Percentiles rank a stretch among this genome's conserved stretches.
Conservation (phyloP, 257 asterid genomes). For the Hygrophila difformis region DNA sequence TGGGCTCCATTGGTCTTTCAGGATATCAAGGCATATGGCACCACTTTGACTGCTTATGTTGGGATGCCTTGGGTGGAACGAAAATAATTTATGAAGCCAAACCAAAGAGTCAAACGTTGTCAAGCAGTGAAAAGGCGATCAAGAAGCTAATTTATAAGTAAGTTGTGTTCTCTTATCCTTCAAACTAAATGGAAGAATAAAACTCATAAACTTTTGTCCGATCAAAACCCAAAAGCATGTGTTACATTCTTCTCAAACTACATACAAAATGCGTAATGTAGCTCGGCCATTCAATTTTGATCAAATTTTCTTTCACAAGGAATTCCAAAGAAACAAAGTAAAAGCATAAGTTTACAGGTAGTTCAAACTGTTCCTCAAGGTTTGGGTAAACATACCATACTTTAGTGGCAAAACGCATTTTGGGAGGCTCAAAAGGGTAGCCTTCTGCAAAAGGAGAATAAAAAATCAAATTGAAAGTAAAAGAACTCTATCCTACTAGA, state of each 20-base stretch:
- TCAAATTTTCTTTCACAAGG: background rate
- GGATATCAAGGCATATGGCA: conserved; percentile 95
- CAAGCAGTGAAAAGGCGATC: background rate
- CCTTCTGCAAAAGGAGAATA: conserved; percentile 54
- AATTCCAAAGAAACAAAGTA: too few species aligned
- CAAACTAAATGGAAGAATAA: background rate
- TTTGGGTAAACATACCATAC: conserved; percentile 67
- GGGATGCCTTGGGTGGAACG: conserved; percentile 65
- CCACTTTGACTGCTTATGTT: conserved; percentile 99
- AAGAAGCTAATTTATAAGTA: background rate
- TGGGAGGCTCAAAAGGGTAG: conserved; percentile 96
- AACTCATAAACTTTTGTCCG: background rate
- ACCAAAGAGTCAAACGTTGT: background rate
- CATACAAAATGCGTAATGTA: background rate
- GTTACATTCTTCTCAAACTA: background rate
- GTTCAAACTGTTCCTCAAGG: background rate
- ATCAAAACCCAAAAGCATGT: background rate
- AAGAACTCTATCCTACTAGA: background rate
- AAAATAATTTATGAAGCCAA: conserved; percentile 3
- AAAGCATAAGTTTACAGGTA: background rate
- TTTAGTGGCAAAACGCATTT: conserved; percentile 84
- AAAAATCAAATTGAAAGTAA: conserved; percentile 1
- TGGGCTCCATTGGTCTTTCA: conserved; percentile 99
- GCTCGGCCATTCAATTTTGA: background rate
- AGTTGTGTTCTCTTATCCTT: too few species aligned